Evolutionary conservation across 306 rosid species (phyloP), one percentile per base, ranked within the genome.

Genomic region (Comarum palustre): DNA sequence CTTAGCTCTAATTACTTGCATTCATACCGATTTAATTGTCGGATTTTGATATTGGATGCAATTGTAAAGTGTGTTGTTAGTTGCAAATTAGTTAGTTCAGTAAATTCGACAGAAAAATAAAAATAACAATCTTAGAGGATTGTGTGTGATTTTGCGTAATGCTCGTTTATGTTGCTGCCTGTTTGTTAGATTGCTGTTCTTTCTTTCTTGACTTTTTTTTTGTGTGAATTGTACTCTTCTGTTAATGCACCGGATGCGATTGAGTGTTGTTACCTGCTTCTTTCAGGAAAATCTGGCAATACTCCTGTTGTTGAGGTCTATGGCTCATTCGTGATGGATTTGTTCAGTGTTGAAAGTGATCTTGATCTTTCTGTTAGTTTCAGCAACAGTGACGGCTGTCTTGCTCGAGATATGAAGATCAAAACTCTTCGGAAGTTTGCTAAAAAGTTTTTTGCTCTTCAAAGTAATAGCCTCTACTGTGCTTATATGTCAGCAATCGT

Each of bases 361-460:
- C 73, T 68, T 31, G 73, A 68, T 52, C 73, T 68, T 17, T 68
- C 73, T 9, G 73, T 68, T 47, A 47, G 17, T 68, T 68, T 68
- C 45, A 12, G 59, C 38, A 27, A 68, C 60, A 68, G 14, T 29
- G 2, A 10, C 3, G 24, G 73, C 45, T 2, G 19, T 17, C 22
- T 46, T 46, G 29, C 73, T 46, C 73, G 43, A 68, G 73, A 47
- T 2, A 68, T 68, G 73, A 68, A 68, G 73, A 68, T 68, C 73
- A 68, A 32, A 68, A 68, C 60, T 29, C 73, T 68, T 16, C 60
- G 73, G 43, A 48, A 68, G 73, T 68, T 68, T 48, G 73, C 45
- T 19, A 68, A 68, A 68, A 68, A 68, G 60, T 48, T 68, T 47
- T 48, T 47, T 12, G 4, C 43, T 6, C 42, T 68, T 47, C 60